These are phyloP conservation scores for Venturia effusa DNA, from an alignment of 2,329 filamentous ascomycete genomes.

Conservation along the genomic window DNA sequence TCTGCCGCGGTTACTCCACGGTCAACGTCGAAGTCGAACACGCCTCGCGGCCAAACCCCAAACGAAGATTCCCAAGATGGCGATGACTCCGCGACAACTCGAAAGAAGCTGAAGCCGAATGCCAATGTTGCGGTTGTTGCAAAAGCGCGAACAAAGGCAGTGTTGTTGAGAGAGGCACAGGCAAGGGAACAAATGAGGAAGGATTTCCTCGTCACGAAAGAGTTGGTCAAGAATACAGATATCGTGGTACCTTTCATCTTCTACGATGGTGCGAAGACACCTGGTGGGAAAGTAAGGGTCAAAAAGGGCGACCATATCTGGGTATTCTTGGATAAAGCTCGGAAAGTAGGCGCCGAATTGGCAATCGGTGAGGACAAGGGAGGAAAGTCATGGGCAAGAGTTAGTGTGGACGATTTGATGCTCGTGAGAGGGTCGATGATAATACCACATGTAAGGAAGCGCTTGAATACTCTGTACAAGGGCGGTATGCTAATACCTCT, in stretches of 20 bases:
- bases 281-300: constrained; percentile 71
- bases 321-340: constrained; percentile 84
- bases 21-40: constrained; percentile 23
- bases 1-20: constrained; percentile 28
- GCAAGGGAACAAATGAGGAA: constrained; percentile 64
- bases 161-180: constrained; percentile 67
- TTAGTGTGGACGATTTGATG: constrained; percentile 93
- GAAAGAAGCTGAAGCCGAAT: constrained; percentile 49
- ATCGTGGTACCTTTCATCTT: constrained; percentile 92
- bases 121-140: constrained; percentile 52
- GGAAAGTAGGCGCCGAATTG: constrained; percentile 78
- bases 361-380: constrained; percentile 60
- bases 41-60: constrained; percentile 26
- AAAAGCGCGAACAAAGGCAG: constrained; percentile 64
- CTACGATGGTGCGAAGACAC: constrained; percentile 86
- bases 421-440: constrained; percentile 84
- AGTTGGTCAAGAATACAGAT: constrained; percentile 78
- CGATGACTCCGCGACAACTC: constrained; percentile 31
- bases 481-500: constrained; percentile 14
- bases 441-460: constrained; percentile 71
- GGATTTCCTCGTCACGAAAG: constrained; percentile 74
- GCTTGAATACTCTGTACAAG: not conserved
- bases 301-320: constrained; percentile 91
- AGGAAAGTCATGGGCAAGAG: constrained; percentile 76
- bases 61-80: constrained; percentile 20